A percentile compares a stretch with the other conserved stretches of the same genome.
These are phyloP conservation scores for Limonomyces culmigenus DNA, from an alignment of 1,284 basidiomycete genomes.

Conservation along the genomic window DNA sequence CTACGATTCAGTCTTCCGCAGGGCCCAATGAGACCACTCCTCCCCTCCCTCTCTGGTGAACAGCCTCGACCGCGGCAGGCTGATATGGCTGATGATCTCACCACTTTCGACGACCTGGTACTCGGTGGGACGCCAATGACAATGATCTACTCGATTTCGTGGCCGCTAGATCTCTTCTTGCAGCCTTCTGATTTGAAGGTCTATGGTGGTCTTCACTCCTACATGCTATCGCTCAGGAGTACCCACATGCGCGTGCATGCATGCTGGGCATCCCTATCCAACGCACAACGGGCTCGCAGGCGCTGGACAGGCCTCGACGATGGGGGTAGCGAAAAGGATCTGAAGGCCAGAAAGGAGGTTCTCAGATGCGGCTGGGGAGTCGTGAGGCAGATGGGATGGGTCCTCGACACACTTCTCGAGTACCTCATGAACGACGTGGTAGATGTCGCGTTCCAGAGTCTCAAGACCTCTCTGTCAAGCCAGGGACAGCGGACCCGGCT, in stretches of 20 bases:
- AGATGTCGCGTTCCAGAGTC: constrained; percentile 61
- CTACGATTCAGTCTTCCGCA: constrained; percentile 61
- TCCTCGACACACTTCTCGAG: constrained; percentile 64
- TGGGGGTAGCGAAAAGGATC: constrained; percentile 61
- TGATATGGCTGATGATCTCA: constrained; percentile 15
- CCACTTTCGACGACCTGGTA: constrained; percentile 53
- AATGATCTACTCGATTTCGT: constrained; percentile 54
- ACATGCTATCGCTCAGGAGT: constrained; percentile 68
- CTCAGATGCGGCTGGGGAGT: constrained; percentile 74
- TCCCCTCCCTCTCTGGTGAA: too few relatives aligned
- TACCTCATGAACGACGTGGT: constrained; percentile 86
- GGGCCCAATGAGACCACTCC: constrained; percentile 62
- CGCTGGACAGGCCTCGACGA: constrained; percentile 78
- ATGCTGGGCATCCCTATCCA: constrained; percentile 73
- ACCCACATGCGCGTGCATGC: constrained; percentile 65
- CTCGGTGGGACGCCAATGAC: constrained; percentile 65
- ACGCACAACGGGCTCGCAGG: constrained; percentile 63
- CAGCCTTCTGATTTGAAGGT: constrained; percentile 56
- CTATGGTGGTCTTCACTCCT: constrained; percentile 69
- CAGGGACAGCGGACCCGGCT: too few relatives aligned
- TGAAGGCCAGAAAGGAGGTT: constrained; percentile 42
- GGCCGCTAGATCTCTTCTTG: constrained; percentile 84
- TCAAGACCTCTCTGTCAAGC: constrained; percentile 53
- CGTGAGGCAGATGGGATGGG: constrained; percentile 81
- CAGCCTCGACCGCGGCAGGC: constrained; percentile 29